Base-by-base conservation (phyloP, 257 asterid genomes). In the Plantago major region DNA sequence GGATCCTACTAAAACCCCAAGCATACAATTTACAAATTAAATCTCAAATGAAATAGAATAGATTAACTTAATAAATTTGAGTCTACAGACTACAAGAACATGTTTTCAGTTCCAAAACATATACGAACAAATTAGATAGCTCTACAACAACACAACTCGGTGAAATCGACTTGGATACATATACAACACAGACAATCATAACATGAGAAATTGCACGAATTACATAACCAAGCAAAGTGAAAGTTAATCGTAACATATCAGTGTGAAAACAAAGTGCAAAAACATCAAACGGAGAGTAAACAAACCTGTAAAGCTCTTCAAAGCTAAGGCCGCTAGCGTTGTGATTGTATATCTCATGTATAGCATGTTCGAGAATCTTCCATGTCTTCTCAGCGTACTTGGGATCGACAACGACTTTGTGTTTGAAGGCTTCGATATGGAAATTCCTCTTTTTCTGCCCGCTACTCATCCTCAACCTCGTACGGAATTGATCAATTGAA, bases 331-430 rank as follows among this genome's bases (percentile, higher is more conserved):
- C 91, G 70, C 95, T 84, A 13, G 95, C 96, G 71, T 85, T 88
- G 59, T 86, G 96, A 67, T 80, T 81, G 73, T 87, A 90, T 74
- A 90, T 90, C 82, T 90, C 88, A 17, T 78, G 84, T 71, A 90
- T 90, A 9, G 98, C 98, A 69, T 82, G 85, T 59, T 90, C 98
- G 40, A 88, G 50, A 71, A 85, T 79, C 80, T 85, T 90, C 98
- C 98, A 90, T 46, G 96, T 90, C 74, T 84, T 88, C 1, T 90
- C 98, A 17, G 95, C 91, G 62, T 88, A 88, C 81, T 90, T 83
- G 40, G 98, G 96, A 85, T 88, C 96, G 77, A 88, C 95, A 75
- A 85, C 98, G 49, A 83, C 98, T 74, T 80, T 81, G 66, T 85
- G 94, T 69, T 81, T 83, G 14, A 88, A 90, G 62, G 96, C 89